A percentile compares a stretch with the other conserved stretches of the same genome.
These are phyloP conservation scores for Ustilago vetiveriae DNA, from an alignment of 1,284 basidiomycete genomes.

Conservation along the genomic window DNA sequence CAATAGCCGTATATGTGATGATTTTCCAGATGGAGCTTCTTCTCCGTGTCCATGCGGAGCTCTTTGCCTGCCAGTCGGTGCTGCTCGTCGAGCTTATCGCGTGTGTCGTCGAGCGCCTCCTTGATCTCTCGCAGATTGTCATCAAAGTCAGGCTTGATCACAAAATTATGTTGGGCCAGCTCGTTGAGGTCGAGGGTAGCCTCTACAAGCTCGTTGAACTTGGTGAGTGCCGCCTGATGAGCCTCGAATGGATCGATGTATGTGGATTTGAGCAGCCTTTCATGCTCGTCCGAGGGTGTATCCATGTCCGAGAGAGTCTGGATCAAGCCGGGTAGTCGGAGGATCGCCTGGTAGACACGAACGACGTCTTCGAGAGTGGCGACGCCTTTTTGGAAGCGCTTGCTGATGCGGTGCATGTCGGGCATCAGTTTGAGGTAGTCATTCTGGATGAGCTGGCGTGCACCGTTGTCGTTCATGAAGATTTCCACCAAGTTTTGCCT, in stretches of 20 bases:
- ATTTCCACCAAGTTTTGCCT: conserved; percentile 76
- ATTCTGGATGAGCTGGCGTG: conserved; percentile 79
- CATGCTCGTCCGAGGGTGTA: conserved; percentile 28
- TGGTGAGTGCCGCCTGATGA: conserved; percentile 45
- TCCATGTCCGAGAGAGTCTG: conserved; percentile 71
- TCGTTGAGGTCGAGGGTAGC: conserved; percentile 91
- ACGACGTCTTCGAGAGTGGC: conserved; percentile 95
- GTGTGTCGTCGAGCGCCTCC: conserved; percentile 75
- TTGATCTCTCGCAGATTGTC: conserved; percentile 78
- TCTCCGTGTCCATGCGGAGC: conserved; percentile 86
- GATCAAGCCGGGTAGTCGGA: conserved; percentile 80
- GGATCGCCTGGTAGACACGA: conserved; percentile 81
- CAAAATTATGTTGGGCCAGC: conserved; percentile 83
- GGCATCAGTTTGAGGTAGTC: conserved; percentile 90
- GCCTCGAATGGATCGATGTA: conserved; percentile 52
- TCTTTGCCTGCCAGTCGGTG: conserved; percentile 79
- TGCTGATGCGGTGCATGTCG: conserved; percentile 90
- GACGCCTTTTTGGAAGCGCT: conserved; percentile 85
- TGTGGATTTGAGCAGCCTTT: conserved; percentile 38
- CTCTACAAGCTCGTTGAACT: conserved; percentile 93
- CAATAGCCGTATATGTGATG: conserved; percentile 90
- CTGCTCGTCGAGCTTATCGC: conserved; percentile 85
- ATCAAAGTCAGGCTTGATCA: conserved; percentile 93
- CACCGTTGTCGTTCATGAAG: conserved; percentile 81
- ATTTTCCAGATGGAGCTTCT: conserved; percentile 96